Percentiles rank a stretch among this genome's conserved stretches.
Evolutionary conservation across 2,329 filamentous ascomycete genomes (phyloP).

Genomic region (Cladosporium sp.): DNA sequence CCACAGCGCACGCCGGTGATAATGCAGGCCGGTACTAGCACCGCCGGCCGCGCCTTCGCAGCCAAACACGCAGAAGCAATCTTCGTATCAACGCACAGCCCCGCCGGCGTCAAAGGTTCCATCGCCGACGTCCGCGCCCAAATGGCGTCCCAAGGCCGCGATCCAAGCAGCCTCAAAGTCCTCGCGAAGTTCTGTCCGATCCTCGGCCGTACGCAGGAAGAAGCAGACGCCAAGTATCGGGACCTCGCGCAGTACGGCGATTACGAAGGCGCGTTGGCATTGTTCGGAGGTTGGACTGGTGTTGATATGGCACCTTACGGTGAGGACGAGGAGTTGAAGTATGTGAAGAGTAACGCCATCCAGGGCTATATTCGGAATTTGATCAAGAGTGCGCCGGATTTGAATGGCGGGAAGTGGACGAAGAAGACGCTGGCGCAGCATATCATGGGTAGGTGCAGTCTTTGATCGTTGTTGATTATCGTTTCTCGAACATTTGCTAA

Average conservation of each 20-base stretch:
- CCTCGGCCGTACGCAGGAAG: constrained; percentile 64
- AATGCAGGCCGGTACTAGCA: constrained; percentile 69
- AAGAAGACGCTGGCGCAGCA: constrained; percentile 69
- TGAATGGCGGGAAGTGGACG: constrained; percentile 64
- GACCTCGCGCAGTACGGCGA: constrained; percentile 64
- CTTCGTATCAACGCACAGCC: constrained; percentile 67
- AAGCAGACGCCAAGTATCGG: constrained; percentile 63
- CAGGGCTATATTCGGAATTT: constrained; percentile 57
- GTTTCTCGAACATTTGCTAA: background rate
- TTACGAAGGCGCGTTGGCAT: constrained; percentile 65
- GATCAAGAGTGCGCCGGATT: constrained; percentile 58
- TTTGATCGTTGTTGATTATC: background rate
- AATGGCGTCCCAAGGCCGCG: constrained; percentile 57
- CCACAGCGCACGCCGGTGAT: constrained; percentile 69
- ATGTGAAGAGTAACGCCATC: constrained; percentile 63
- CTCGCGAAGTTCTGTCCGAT: constrained; percentile 66
- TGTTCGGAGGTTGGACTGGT: constrained; percentile 75
- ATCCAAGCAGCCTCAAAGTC: constrained; percentile 65
- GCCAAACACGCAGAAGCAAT: constrained; percentile 71
- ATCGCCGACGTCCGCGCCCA: constrained; percentile 63
- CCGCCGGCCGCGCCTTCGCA: constrained; percentile 65
- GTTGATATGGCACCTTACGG: constrained; percentile 62
- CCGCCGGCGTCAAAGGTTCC: constrained; percentile 60
- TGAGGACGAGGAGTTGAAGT: constrained; percentile 63
- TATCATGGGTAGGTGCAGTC: constrained; percentile 46